Evolutionary conservation across 2,329 filamentous ascomycete genomes (phyloP), one percentile per base, ranked within the genome.

Genomic region (Lecanosticta acicola): DNA sequence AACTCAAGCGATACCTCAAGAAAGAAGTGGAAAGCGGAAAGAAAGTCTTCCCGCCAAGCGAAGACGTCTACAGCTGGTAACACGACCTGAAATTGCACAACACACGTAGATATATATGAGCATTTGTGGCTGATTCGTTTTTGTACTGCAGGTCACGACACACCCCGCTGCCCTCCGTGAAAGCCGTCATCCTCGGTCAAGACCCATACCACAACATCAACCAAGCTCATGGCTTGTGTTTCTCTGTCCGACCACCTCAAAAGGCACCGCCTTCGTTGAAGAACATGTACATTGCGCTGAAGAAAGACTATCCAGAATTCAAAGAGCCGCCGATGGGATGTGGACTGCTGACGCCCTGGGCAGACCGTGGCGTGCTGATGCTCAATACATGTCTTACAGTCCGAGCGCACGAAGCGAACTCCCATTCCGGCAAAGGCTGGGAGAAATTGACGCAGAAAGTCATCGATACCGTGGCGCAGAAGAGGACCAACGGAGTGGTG

Each of bases 171-270:
- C 73, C 84, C 71, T 84, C 77, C 11, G 90, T 97, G 66, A 95
- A 94, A 68, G 85, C 86, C 46, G 90, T 98, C 50, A 89, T 98
- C 62, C 69, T 97, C 44, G 93, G 93, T 55, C 93, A 98, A 71
- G 93, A 98, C 66, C 93, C 93, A 2, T 98, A 98, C 68, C 93
- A 98, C 73, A 94, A 94, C 66, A 68, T 81, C 66, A 94, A 94
- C 68, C 93, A 98, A 74, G 93, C 93, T 41, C 93, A 97, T 67
- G 93, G 93, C 35, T 82, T 98, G 48, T 91, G 87, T 65, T 98
- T 98, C 76, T 95, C 88, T 39, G 90, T 97, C 45, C 86, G 87
- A 8, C 84, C 91, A 2, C 93, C 93, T 0, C 94, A 88, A 0
- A 80, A 80, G 3, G 88, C 91, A 1, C 93, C 93, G 0, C 90